Evolutionary conservation across 2,329 filamentous ascomycete genomes (phyloP).

Genomic region (Rhexocercosporidium sp.): DNA sequence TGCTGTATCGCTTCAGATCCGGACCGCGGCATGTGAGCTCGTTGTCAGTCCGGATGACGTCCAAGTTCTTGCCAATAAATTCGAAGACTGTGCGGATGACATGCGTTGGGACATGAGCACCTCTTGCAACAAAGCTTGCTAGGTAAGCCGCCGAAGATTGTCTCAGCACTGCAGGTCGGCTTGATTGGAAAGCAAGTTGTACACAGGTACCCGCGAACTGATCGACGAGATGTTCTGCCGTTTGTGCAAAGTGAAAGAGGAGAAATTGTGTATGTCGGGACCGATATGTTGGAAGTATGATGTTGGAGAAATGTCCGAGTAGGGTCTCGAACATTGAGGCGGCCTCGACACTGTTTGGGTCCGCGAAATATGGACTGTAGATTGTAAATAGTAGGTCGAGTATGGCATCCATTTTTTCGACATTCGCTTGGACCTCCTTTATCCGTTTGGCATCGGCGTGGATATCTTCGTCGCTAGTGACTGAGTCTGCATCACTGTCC

Average conservation of each 20-base stretch:
- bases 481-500: conserved; percentile 72
- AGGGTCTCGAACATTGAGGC: conserved; percentile 79
- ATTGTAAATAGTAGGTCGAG: conserved; percentile 87
- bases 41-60: conserved; percentile 73
- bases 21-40: conserved; percentile 80
- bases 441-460: conserved; percentile 68
- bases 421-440: conserved; percentile 76
- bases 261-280: conserved; percentile 95
- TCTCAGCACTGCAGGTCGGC: conserved; percentile 72
- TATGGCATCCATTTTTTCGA: conserved; percentile 89
- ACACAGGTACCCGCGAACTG: conserved; percentile 82
- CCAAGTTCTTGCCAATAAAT: conserved; percentile 77
- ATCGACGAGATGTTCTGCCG: conserved; percentile 77
- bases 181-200: conserved; percentile 68
- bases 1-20: conserved; percentile 70
- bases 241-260: conserved; percentile 92
- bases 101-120: conserved; percentile 76
- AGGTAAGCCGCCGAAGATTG: conserved; percentile 91
- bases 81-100: conserved; percentile 84
- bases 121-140: conserved; percentile 91
- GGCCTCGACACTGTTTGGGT: conserved; percentile 70
- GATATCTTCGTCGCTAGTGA: conserved; percentile 72
- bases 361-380: conserved; percentile 75
- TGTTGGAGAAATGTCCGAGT: conserved; percentile 82
- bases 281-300: conserved; percentile 88